Percentiles rank a stretch among this genome's conserved stretches.
Conservation (phyloP, 1,284 basidiomycete species). For the Marasmius sp. region DNA sequence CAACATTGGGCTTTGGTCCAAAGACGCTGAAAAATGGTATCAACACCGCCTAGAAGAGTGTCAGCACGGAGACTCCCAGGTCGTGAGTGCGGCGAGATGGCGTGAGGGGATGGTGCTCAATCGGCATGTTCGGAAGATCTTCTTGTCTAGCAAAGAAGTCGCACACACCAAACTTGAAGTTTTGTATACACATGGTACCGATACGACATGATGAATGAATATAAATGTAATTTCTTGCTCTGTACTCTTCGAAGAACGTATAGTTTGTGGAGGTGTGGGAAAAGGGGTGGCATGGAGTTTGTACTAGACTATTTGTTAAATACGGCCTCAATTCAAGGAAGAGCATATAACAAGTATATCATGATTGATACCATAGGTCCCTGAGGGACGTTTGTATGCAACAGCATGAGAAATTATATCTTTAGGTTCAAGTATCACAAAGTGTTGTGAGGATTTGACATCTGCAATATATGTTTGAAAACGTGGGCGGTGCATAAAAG, state of each 20-base stretch:
- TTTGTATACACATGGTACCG: no score
- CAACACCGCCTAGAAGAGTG: no score
- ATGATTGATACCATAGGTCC: slow-evolving; percentile 8
- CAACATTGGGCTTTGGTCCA: neutral
- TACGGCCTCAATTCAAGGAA: slow-evolving; percentile 14
- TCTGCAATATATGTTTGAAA: slow-evolving; percentile 1
- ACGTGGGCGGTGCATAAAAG: slow-evolving; percentile 1
- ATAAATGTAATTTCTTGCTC: no score
- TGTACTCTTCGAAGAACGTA: no score
- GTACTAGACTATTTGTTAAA: no score
- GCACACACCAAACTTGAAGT: no score
- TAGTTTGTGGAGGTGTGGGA: no score
- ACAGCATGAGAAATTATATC: slow-evolving; percentile 16
- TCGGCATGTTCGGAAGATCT: neutral
- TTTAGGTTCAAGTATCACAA: slow-evolving; percentile 14
- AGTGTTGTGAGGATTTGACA: neutral
- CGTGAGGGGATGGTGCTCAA: neutral
- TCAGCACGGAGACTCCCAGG: no score
- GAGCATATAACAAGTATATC: slow-evolving; percentile 11
- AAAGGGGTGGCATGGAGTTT: no score
- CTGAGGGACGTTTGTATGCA: slow-evolving; percentile 5
- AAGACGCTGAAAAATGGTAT: neutral
- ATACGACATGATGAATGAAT: no score
- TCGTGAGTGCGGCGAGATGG: neutral
- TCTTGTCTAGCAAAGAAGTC: neutral